phyloP scores from a whole-genome alignment of 768 basidiomycete species.

The Collybia mongolica region DNA sequence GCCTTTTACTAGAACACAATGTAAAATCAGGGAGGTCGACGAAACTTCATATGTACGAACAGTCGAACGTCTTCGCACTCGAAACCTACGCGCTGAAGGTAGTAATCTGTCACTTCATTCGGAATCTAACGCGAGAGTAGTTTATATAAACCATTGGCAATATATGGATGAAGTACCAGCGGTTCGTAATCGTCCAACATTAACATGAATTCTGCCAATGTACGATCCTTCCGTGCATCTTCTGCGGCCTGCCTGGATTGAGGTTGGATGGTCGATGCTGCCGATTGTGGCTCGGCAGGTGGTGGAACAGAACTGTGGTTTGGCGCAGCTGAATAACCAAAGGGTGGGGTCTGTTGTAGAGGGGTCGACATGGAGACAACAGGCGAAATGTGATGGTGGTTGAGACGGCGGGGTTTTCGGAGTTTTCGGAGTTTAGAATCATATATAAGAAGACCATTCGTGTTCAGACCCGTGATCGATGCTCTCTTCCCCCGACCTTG shows the following conservation, averaged over 20 bases:
- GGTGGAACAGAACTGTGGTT: slow-evolving; percentile 13
- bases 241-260: slow-evolving; percentile 69
- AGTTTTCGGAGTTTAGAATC: slow-evolving; percentile 31
- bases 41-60: slow-evolving; percentile 42
- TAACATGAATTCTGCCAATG: slow-evolving; percentile 88
- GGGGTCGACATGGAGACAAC: slow-evolving; percentile 24
- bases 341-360: slow-evolving; percentile 25
- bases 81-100: slow-evolving; percentile 93
- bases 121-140: slow-evolving; percentile 64
- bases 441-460: slow-evolving; percentile 11
- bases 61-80: slow-evolving; percentile 92
- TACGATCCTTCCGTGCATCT: slow-evolving; percentile 85
- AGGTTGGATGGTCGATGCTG: slow-evolving; percentile 27
- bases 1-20: slow-evolving; percentile 69
- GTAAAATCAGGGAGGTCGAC: neutral
- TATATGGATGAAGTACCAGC: slow-evolving; percentile 50
- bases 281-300: slow-evolving; percentile 20
- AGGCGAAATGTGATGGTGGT: slow-evolving; percentile 5
- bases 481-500: neutral
- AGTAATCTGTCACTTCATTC: slow-evolving; percentile 97
- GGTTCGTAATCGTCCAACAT: slow-evolving; percentile 98
- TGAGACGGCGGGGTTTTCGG: slow-evolving; percentile 21
- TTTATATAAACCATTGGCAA: neutral
- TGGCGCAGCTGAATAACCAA: slow-evolving; percentile 28
- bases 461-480: neutral